phyloP scores from a whole-genome alignment of 1,284 basidiomycete genomes.

The Trametes pubescens region DNA sequence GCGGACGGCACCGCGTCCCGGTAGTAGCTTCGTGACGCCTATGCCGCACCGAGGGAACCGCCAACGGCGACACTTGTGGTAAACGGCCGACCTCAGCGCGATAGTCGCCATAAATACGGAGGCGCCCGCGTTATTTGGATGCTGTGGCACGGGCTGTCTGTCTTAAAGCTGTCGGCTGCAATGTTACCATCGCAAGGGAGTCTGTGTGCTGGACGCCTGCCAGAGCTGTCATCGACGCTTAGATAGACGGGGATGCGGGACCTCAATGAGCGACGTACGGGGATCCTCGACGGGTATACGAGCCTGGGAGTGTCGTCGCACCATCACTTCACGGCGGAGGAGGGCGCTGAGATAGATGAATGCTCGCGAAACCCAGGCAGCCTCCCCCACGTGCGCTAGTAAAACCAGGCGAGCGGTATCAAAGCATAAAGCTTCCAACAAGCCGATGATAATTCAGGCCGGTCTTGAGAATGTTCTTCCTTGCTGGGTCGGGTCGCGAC shows the following conservation, averaged over 20 bases:
- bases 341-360: conserved; percentile 23
- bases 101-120: neutral
- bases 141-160: neutral
- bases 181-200: conserved; percentile 2
- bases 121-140: neutral
- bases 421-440: conserved; percentile 33
- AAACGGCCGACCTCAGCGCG: neutral
- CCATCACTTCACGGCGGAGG: conserved; percentile 24
- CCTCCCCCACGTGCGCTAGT: conserved; percentile 25
- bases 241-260: neutral
- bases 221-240: neutral
- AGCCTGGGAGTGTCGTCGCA: conserved; percentile 20
- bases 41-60: conserved; percentile 12
- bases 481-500: conserved; percentile 8
- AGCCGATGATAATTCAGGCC: conserved; percentile 20
- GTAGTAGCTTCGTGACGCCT: neutral
- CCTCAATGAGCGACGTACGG: neutral
- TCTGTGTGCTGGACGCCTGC: neutral
- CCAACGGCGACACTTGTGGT: conserved; percentile 10
- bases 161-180: neutral
- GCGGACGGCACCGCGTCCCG: conserved; percentile 7
- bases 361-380: conserved; percentile 10
- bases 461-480: conserved; percentile 23
- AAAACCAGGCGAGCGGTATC: conserved; percentile 25
- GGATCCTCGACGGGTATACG: conserved; percentile 2